Percentiles rank a stretch among this genome's conserved stretches.
These are phyloP conservation scores for Fusarium sororula DNA, from an alignment of 2,329 filamentous ascomycete genomes.

Conservation along the genomic window DNA sequence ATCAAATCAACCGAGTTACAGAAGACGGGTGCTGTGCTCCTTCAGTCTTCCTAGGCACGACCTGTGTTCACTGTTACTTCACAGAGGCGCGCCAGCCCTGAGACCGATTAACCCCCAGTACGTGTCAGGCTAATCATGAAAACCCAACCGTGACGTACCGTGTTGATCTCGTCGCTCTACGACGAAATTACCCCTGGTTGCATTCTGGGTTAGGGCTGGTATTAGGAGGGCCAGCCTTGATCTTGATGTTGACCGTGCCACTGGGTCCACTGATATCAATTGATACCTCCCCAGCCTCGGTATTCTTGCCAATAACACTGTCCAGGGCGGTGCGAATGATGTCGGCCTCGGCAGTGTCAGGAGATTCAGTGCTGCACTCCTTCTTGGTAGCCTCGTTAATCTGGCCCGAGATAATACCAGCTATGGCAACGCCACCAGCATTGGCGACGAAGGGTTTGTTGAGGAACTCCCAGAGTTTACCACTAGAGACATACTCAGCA, in stretches of 20 bases:
- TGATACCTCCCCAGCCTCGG: neutral
- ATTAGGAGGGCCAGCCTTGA: neutral
- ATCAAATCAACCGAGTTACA: too few species aligned
- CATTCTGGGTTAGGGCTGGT: neutral
- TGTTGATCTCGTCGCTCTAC: too few species aligned
- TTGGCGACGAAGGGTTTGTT: neutral
- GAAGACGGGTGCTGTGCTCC: too few species aligned
- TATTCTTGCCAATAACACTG: neutral
- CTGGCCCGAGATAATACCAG: neutral
- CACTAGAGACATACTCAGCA: neutral
- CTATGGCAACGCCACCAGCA: neutral
- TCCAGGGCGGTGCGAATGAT: neutral
- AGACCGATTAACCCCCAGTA: neutral
- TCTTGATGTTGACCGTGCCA: neutral
- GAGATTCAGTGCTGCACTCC: neutral
- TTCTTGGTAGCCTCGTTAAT: neutral
- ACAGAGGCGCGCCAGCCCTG: accelerated
- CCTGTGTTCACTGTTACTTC: neutral
- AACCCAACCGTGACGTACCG: accelerated
- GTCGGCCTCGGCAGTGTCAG: neutral
- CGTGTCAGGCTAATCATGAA: neutral
- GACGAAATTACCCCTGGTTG: neutral
- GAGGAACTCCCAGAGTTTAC: neutral
- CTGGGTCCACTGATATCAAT: neutral
- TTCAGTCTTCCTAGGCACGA: too few species aligned